A percentile compares a stretch with the other conserved stretches of the same genome.
Evolutionary conservation across 2,329 filamentous ascomycete genomes (phyloP).

Genomic region (Cladophialophora chaetospira): DNA sequence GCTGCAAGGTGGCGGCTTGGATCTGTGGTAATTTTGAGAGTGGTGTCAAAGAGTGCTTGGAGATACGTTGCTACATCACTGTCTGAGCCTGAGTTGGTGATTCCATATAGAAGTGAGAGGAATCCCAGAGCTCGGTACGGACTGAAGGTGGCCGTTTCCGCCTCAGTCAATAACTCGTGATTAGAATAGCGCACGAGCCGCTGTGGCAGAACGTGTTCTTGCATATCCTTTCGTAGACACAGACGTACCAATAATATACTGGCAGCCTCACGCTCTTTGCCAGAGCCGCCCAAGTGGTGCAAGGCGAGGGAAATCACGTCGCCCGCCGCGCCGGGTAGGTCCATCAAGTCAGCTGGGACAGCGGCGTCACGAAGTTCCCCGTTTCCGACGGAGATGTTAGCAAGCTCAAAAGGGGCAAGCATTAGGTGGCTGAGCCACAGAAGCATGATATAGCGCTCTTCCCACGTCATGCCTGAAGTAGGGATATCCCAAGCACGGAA

Average conservation of each 20-base stretch:
- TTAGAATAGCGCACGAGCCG: constrained; percentile 72
- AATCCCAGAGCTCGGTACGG: constrained; percentile 78
- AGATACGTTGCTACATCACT: constrained; percentile 72
- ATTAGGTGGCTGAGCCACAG: constrained; percentile 85
- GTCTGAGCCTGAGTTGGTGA: constrained; percentile 71
- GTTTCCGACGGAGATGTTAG: constrained; percentile 68
- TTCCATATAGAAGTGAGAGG: constrained; percentile 75
- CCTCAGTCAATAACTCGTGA: constrained; percentile 55
- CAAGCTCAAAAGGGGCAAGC: constrained; percentile 85
- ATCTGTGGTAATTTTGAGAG: constrained; percentile 60
- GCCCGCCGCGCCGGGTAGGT: constrained; percentile 69
- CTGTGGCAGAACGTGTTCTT: constrained; percentile 69
- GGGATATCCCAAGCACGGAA: constrained; percentile 32
- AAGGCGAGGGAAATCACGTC: constrained; percentile 72
- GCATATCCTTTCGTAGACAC: constrained; percentile 85
- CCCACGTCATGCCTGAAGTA: constrained; percentile 66
- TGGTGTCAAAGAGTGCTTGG: constrained; percentile 64
- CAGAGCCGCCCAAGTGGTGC: constrained; percentile 70
- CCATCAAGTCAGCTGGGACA: constrained; percentile 51
- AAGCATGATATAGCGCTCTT: constrained; percentile 83
- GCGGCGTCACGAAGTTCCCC: constrained; percentile 22
- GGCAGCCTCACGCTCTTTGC: constrained; percentile 90
- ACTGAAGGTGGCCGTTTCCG: constrained; percentile 45
- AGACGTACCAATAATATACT: constrained; percentile 78
- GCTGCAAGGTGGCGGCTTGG: constrained; percentile 58